phyloP scores from a whole-genome alignment of 2,329 filamentous ascomycete species.

The Arthrobotrys entomopaga region DNA sequence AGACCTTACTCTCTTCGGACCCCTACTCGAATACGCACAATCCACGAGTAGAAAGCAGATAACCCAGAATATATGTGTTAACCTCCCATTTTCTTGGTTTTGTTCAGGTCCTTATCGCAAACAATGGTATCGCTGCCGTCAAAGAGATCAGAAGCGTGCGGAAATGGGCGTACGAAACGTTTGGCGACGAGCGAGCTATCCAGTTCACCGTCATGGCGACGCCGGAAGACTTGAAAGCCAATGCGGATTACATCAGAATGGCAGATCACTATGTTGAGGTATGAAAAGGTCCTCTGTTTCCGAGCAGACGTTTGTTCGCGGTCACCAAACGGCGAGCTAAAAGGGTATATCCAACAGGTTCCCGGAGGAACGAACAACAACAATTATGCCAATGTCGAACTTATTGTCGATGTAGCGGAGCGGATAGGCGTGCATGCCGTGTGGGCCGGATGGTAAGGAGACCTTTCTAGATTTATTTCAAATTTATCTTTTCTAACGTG shows the following conservation, averaged over 20 bases:
- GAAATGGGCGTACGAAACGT: constrained; percentile 99
- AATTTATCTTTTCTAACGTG: constrained; percentile 11
- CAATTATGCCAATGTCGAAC: constrained; percentile 99
- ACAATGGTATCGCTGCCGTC: constrained; percentile 99
- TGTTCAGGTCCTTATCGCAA: constrained; percentile 90
- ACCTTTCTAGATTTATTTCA: constrained; percentile 7
- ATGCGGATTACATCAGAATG: constrained; percentile 99
- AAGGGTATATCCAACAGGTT: constrained; percentile 66
- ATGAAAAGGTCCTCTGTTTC: constrained; percentile 56
- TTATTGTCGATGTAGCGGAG: constrained; percentile 98
- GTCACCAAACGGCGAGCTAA: constrained; percentile 11
- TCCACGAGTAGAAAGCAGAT: not conserved
- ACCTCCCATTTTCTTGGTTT: not conserved
- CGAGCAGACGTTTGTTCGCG: not conserved
- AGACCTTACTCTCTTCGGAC: constrained; percentile 62
- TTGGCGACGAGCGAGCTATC: constrained; percentile 96
- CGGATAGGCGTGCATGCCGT: constrained; percentile 98
- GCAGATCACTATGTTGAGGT: constrained; percentile 98
- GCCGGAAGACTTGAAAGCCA: constrained; percentile 94
- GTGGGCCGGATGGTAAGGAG: constrained; percentile 92
- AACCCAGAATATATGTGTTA: too few species aligned
- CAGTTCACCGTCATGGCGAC: constrained; percentile 99
- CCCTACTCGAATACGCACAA: not conserved
- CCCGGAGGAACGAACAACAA: constrained; percentile 99
- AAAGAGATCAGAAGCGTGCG: constrained; percentile 99